Base-by-base conservation (phyloP, 2,329 filamentous ascomycete genomes). In the Aureobasidium sp. region DNA sequence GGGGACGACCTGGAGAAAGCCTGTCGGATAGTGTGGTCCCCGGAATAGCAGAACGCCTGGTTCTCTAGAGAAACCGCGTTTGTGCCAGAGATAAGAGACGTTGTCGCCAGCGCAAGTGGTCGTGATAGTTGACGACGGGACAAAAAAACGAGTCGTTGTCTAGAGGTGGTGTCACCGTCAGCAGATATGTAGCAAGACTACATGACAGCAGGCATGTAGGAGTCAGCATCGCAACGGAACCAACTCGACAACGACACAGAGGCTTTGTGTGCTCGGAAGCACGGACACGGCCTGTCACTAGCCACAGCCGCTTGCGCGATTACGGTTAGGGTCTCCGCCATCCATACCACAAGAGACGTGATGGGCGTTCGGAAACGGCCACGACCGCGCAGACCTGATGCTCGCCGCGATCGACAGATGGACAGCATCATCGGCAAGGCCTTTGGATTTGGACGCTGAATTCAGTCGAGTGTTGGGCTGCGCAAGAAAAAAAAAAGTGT, bases 1-100 rank as follows among this genome's bases (percentile, higher is more conserved):
- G 48, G 48, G 48, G 48, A 51, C 29, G 48, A 34, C 25, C 48
- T 51, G 48, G 48, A 51, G 48, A 51, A 51, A 49, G 22, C 39
- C 16, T 24, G 48, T 41, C 25, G 37, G n/a, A n/a, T n/a, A n/a
- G n/a, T n/a, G n/a, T n/a, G n/a, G 48, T 17, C 37, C 45, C 48
- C 48, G 48, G 48, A 34, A 41, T 12, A 51, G 35, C 25, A 32
- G n/a, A 41, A 51, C 48, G 27, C 38, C 29, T 51, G 48, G 37
- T 51, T 51, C 48, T 51, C 37, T 19, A 41, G 48, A 40, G 48
- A 25, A 39, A 51, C 48, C 27, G 27, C 14, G 25, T 32, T 24
- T 25, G 35, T 50, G 24, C 35, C 45, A 39, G 27, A 25, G 27
- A 34, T 40, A 40, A 32, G 27, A 24, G 29, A 51, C 27, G n/a